Evolutionary conservation across 164 flowering plant genomes (phyloP).

Genomic region (Magnolia officinalis): DNA sequence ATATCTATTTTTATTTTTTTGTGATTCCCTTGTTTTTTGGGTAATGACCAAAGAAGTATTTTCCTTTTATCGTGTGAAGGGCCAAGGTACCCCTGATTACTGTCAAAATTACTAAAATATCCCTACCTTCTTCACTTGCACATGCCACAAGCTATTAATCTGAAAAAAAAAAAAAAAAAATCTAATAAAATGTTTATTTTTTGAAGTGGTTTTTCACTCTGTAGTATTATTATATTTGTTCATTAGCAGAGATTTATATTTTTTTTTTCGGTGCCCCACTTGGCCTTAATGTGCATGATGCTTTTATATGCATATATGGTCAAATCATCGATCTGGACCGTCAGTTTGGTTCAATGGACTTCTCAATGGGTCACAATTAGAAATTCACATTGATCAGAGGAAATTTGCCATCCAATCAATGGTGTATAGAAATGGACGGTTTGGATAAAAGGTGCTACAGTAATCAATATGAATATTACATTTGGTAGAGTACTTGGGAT

Average conservation of each 20-base stretch:
- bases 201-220: too few relatives aligned
- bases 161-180: background rate
- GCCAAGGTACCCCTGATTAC: background rate
- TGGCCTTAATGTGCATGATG: too few relatives aligned
- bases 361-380: background rate
- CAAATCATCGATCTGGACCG: background rate
- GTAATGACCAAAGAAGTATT: background rate
- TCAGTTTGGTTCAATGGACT: background rate
- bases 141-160: background rate
- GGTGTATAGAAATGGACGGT: background rate
- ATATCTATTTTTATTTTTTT: background rate
- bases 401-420: background rate
- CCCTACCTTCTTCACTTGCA: background rate
- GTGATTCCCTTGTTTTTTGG: background rate
- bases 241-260: too few relatives aligned
- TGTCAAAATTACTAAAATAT: conserved; percentile 1
- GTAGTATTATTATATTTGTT: too few relatives aligned
- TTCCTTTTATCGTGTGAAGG: background rate
- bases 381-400: background rate
- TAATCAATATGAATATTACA: too few relatives aligned
- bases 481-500: too few relatives aligned
- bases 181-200: too few relatives aligned
- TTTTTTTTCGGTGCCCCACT: too few relatives aligned
- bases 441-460: background rate
- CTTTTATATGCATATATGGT: too few relatives aligned